These are phyloP conservation scores for Saturnispora quitensis DNA, from an alignment of 805 yeast species.

Conservation along the genomic window DNA sequence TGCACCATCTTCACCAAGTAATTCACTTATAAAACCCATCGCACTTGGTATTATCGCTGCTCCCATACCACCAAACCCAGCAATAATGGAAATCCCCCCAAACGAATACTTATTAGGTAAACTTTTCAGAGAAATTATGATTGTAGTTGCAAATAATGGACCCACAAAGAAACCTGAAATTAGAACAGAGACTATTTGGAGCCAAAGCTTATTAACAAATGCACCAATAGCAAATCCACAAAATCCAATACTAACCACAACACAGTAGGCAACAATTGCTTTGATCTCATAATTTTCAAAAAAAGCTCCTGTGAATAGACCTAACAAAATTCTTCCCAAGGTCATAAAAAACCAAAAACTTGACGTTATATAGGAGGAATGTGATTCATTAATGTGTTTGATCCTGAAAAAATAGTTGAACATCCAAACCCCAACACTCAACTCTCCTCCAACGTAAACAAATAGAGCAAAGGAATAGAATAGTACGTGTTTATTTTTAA, in stretches of 20 bases:
- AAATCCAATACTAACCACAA: constrained; percentile 27
- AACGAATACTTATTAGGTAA: constrained; percentile 55
- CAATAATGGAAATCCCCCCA: constrained; percentile 61
- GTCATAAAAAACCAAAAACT: constrained; percentile 45
- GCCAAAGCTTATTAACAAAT: constrained; percentile 13
- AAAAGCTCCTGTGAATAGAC: constrained; percentile 40
- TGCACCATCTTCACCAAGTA: constrained; percentile 20
- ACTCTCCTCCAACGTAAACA: constrained; percentile 44
- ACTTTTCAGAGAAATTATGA: constrained; percentile 51
- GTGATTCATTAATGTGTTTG: constrained; percentile 27
- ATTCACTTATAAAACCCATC: constrained; percentile 41
- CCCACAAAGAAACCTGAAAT: constrained; percentile 43
- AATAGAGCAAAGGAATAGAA: constrained; percentile 35
- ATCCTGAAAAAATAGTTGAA: constrained; percentile 38
- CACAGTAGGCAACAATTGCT: constrained; percentile 35
- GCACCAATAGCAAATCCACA: constrained; percentile 25
- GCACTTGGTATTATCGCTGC: constrained; percentile 67
- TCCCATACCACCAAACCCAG: constrained; percentile 78
- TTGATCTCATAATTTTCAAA: constrained; percentile 29
- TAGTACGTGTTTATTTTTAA: constrained; percentile 32
- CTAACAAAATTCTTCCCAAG: constrained; percentile 37
- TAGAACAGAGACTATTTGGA: constrained; percentile 31
- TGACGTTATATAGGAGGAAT: constrained; percentile 40
- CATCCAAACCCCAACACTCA: constrained; percentile 46
- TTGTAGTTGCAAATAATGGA: constrained; percentile 58